Evolutionary conservation across 2,329 filamentous ascomycete genomes (phyloP), one percentile per base, ranked within the genome.

Genomic region (Pseudocercospora pini-densiflorae): DNA sequence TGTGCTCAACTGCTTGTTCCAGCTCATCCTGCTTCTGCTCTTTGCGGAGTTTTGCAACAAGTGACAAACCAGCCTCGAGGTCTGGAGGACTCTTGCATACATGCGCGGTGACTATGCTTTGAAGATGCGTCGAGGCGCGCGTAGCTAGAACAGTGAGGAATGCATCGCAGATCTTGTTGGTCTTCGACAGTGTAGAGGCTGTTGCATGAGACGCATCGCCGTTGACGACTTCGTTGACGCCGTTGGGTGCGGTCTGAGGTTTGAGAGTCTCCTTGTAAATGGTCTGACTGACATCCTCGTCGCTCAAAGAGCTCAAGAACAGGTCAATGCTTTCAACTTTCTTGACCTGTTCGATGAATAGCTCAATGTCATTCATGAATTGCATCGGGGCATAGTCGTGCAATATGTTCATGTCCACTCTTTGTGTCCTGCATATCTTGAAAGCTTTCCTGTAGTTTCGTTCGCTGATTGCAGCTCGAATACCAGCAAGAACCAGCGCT

Each of bases 391-490:
- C 89, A 79, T 98, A 92, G 75, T 99, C 95, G 75, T 97, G 94
- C 2, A 99, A 83, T 68, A 99, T 94, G 75, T 99, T 99, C 91
- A 98, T 94, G 75, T 99, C 95, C 0, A 99, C 95, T 72, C 96
- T 88, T 77, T 99, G 96, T 23, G 90, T 94, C 59, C 95, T 89
- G 77, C 95, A 98, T 68, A 93, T 90, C 23, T 91, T 83, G 77
- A 97, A 99, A 0, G 95, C 95, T 60, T 87, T 88, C 58, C 86
- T 88, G 75, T 97, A 99, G 73, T 95, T 88, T 77, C 91, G 92
- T 33, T 87, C 83, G 62, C 93, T 90, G 60, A 99, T 92, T 60
- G 91, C 88, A 59, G 88, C 87, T 57, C 95, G 88, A 63, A 99
- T 96, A 27, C 93, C 94, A 1, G 93, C 93, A 58, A 99, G 84